These are phyloP conservation scores for Citropsis articulata DNA, from an alignment of 345 rosid genomes.

Conservation along the genomic window DNA sequence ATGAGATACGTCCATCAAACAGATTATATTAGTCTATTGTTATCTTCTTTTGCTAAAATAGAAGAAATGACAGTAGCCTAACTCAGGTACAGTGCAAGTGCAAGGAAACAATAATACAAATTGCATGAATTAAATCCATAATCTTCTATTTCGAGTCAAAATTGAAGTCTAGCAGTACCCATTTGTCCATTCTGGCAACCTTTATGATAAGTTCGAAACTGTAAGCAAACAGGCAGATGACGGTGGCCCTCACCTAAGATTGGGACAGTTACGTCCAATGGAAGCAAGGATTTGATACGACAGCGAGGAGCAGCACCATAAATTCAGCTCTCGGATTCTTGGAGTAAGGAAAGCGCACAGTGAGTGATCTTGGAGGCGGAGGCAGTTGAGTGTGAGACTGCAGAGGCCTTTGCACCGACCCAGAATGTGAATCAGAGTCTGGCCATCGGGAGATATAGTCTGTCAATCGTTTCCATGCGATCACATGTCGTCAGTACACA, in stretches of 20 bases:
- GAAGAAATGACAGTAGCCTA: background rate
- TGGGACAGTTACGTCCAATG: slow-evolving; percentile 42
- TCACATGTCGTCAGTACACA: background rate
- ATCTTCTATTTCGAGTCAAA: background rate
- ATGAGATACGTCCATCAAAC: background rate
- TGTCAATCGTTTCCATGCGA: slow-evolving; percentile 14
- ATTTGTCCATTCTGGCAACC: background rate
- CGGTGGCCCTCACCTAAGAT: slow-evolving; percentile 40
- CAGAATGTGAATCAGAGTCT: slow-evolving; percentile 35
- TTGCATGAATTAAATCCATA: background rate
- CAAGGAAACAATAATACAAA: background rate
- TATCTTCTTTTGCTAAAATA: background rate
- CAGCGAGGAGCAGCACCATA: slow-evolving; percentile 41
- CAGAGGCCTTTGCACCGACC: slow-evolving; percentile 28
- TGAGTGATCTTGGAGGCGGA: slow-evolving; percentile 34
- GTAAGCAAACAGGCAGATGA: background rate
- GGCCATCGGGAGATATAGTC: slow-evolving; percentile 38
- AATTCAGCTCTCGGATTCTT: slow-evolving; percentile 40
- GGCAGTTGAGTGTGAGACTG: slow-evolving; percentile 46
- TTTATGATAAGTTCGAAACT: background rate
- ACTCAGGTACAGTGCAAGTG: background rate
- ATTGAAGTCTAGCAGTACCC: background rate
- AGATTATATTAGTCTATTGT: background rate
- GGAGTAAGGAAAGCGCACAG: slow-evolving; percentile 32
- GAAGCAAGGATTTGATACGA: slow-evolving; percentile 34